Base-by-base conservation (phyloP, 208 protist genomes). In the Acanthamoeba healyi region DNA sequence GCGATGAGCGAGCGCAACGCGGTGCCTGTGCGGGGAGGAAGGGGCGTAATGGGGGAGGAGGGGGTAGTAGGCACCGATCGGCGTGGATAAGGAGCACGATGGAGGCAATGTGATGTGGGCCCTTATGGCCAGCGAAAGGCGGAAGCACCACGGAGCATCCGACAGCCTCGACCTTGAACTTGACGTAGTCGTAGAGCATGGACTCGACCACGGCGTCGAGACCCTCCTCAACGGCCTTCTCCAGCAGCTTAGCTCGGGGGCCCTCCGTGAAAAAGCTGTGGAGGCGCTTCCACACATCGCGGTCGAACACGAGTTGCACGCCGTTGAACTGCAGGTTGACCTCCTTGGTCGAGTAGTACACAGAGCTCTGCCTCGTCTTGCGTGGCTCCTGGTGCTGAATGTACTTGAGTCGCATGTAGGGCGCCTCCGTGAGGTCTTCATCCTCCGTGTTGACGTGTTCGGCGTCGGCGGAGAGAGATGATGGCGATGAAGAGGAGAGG, bases 191-290 rank as follows among this genome's bases (percentile, higher is more conserved):
- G 36, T 92, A 92, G 40, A 92, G 86, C 86, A 92, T 72, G 51
- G 24, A 56, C 34, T 92, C 56, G 24, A 92, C 86, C 12, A 92
- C 86, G 26, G 86, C 86, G n/a, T 92, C 86, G 3, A 92, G 46
- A 14, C 86, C 86, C 72, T 92, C 86, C 24, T 92, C 58, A n/a
- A 92, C 86, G 17, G 86, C 86, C 34, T 92, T 92, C n/a, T 92
- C 86, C 22, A 92, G 56, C 14, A 92, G 86, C 61, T 63, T 72
- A 32, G 86, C 32, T 5, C 54, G 46, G 22, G 86, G 86, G 0
- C 54, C 58, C 38, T 92, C 54, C 12, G 86, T 92, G 86, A 92
- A 92, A 36, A 92, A 92, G 38, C 34, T 46, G 12, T 74, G 58
- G 10, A 92, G 36, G 36, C 86, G 86, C 86, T 92, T 92, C 86